A percentile compares a stretch with the other conserved stretches of the same genome.
Conservation (phyloP, 2,329 filamentous ascomycete genomes). For the Fusarium pseudoanthophilum region DNA sequence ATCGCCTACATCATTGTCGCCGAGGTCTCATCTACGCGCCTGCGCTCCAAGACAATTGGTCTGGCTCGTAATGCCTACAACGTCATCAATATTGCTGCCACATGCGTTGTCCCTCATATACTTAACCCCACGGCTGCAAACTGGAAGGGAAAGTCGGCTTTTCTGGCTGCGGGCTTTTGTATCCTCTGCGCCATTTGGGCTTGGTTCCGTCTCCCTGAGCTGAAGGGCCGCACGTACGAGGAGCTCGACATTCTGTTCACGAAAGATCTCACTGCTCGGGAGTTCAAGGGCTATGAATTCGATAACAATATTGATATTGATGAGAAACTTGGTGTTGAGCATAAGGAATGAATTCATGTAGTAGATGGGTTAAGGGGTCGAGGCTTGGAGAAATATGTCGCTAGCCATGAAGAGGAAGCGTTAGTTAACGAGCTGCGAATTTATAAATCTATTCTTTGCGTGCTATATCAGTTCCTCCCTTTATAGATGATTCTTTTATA, state of each 20-base stretch:
- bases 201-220: conserved; percentile 14
- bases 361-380: not conserved
- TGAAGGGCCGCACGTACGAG: conserved; percentile 4
- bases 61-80: conserved; percentile 18
- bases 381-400: no score
- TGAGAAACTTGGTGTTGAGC: not conserved
- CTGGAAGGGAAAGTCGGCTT: conserved; percentile 12
- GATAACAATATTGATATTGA: not conserved
- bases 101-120: conserved; percentile 11
- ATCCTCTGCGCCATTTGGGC: conserved; percentile 6
- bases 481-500: not conserved
- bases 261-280: not conserved
- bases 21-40: conserved; percentile 2
- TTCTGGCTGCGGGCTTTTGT: not conserved
- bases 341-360: not conserved
- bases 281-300: not conserved
- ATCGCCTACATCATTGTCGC: conserved; percentile 10
- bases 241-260: not conserved
- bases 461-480: not conserved
- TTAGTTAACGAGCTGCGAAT: no score
- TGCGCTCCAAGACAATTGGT: conserved; percentile 12
- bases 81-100: conserved; percentile 8
- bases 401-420: no score
- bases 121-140: conserved; percentile 9
- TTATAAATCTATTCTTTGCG: not conserved